These are phyloP conservation scores for Davidsoniella neocaledoniae DNA, from an alignment of 2,329 filamentous ascomycete genomes.

Conservation along the genomic window DNA sequence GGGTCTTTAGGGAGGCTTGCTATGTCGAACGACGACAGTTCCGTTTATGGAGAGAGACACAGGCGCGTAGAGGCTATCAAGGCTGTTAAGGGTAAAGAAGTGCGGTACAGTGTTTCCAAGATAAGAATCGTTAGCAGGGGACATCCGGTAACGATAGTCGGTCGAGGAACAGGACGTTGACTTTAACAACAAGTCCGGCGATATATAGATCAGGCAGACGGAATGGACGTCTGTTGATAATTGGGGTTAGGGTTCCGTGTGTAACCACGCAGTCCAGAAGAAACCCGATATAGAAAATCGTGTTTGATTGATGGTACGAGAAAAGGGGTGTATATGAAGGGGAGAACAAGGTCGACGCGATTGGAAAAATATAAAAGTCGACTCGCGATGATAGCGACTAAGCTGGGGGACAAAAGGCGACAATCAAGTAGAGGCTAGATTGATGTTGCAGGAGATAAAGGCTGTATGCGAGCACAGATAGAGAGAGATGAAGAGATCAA, in stretches of 20 bases:
- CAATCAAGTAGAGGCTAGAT: not conserved
- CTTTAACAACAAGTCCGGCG: not conserved
- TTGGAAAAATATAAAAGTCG: not conserved
- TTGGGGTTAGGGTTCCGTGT: conserved; percentile 6
- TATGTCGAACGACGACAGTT: conserved; percentile 1
- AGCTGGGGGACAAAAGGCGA: not conserved
- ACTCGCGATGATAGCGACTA: not conserved
- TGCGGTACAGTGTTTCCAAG: not conserved
- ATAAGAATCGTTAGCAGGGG: not conserved
- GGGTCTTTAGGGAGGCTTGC: conserved; percentile 8
- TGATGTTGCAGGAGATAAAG: not conserved
- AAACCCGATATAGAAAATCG: not conserved
- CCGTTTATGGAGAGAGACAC: not conserved
- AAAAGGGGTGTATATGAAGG: not conserved
- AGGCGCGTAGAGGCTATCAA: not conserved
- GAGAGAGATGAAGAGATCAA: not conserved
- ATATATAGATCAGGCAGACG: not conserved
- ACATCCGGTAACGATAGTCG: conserved; percentile 5
- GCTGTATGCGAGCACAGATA: not conserved
- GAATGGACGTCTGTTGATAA: not conserved
- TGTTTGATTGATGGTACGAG: not conserved
- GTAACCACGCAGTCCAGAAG: not conserved
- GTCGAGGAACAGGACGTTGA: not conserved
- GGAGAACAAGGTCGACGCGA: not conserved
- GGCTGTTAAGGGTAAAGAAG: not conserved